Evolutionary conservation across 1,284 basidiomycete genomes (phyloP).

Genomic region (Agroathelia rolfsii): DNA sequence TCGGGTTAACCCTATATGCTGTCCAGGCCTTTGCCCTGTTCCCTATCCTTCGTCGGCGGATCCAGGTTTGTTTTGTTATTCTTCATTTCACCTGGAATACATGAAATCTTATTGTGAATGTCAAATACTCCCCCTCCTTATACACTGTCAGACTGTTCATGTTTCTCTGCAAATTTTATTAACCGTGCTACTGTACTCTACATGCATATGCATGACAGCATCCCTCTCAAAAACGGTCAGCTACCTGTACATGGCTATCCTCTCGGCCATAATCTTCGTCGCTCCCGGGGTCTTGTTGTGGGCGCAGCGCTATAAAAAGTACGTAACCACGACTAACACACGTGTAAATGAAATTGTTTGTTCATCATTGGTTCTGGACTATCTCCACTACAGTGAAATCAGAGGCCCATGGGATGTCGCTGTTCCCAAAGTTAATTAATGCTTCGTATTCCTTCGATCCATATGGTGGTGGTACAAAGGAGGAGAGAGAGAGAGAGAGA

Average conservation of each 20-base stretch:
- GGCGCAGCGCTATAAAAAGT: constrained; percentile 83
- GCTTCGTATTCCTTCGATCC: no score
- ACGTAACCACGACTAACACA: constrained; percentile 20
- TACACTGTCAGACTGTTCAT: constrained; percentile 24
- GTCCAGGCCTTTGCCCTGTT: constrained; percentile 81
- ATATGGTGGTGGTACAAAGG: no score
- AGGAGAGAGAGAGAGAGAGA: no score
- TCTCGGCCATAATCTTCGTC: constrained; percentile 54
- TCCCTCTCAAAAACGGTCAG: constrained; percentile 44
- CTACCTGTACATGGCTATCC: constrained; percentile 36
- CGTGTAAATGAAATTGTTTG: no score
- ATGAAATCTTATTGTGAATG: no score
- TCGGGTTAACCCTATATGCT: constrained; percentile 82
- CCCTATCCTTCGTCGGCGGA: constrained; percentile 70
- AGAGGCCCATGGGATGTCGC: constrained; percentile 55
- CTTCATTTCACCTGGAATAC: no score
- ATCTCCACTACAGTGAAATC: no score
- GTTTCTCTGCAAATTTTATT: constrained; percentile 38
- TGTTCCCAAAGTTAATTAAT: constrained; percentile 49
- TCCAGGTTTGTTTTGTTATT: constrained; percentile 47
- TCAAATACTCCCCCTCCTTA: no score
- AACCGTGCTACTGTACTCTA: constrained; percentile 37
- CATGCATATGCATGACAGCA: constrained; percentile 41
- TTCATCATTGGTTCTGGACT: no score
- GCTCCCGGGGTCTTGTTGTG: constrained; percentile 67